Base-by-base conservation (phyloP, 78 protist species). In the Cavenderia fasciculata region DNA sequence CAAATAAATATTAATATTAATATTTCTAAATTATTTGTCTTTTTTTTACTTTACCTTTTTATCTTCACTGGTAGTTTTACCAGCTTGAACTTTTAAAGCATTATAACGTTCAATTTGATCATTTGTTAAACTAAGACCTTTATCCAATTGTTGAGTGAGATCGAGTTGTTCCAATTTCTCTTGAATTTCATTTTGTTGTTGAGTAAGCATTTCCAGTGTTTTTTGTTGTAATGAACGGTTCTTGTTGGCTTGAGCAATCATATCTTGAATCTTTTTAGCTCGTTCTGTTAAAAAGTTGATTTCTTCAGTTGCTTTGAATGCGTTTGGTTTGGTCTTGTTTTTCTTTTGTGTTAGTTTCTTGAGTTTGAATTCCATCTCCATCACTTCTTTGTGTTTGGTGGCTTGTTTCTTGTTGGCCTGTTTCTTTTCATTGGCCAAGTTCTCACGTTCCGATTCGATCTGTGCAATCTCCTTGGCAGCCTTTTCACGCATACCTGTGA, bases 51-150 rank as follows among this genome's bases (percentile, higher is more conserved):
- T n/a, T n/a, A n/a, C n/a, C n/a, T n/a, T n/a, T n/a, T n/a, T n/a
- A n/a, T n/a, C n/a, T n/a, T 7, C 79, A 12, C 79, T 36, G 14
- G 88, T 72, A 29, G 73, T 86, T 52, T 70, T 74, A 29, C 87
- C 85, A 18, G 78, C 47, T 44, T 51, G 54, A 18, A 77, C 23
- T 12, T 87, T 87, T 8, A 75, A 38, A n/a, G 11, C 10, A 36
- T 63, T 74, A 59, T 87, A 87, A 21, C 57, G 76, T 25, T 75
- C 86, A 5, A 87, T 72, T 34, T 87, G 78, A 14, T 29, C 85
- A 16, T 59, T 43, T 4, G 33, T 44, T 59, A 46, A 19, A 16
- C 51, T 69, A 25, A 62, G 38, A 4, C 41, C 23, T 19, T 52
- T 46, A 25, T 85, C 89, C 36, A 92, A 57, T 71, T 85, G 76